These are phyloP conservation scores for Dactylellina leptospora DNA, from an alignment of 2,329 filamentous ascomycete genomes.

Conservation along the genomic window DNA sequence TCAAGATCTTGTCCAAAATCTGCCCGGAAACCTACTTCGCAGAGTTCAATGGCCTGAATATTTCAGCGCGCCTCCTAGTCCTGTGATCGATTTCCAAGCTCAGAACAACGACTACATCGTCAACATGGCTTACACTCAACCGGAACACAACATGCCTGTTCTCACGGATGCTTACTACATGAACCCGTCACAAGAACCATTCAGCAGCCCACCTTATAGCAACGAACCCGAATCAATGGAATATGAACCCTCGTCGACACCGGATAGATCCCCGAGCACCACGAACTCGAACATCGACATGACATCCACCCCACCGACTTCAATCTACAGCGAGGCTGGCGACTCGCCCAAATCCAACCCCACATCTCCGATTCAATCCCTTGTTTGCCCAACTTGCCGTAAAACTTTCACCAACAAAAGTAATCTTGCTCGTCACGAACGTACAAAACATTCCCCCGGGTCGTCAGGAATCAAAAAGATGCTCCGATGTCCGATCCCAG, in stretches of 20 bases:
- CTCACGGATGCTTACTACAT: slow-evolving; percentile 30
- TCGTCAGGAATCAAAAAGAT: slow-evolving; percentile 25
- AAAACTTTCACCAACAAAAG: slow-evolving; percentile 50
- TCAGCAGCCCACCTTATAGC: slow-evolving; percentile 14
- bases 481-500: slow-evolving; percentile 40
- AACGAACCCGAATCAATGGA: slow-evolving; percentile 29
- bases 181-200: background rate
- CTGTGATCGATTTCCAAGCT: background rate
- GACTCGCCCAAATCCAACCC: slow-evolving; percentile 40
- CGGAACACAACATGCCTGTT: slow-evolving; percentile 12
- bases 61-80: slow-evolving; percentile 9
- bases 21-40: slow-evolving; percentile 31
- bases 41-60: slow-evolving; percentile 46
- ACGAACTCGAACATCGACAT: slow-evolving; percentile 9
- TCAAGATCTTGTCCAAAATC: slow-evolving; percentile 25
- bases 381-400: slow-evolving; percentile 38
- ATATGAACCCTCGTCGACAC: slow-evolving; percentile 34
- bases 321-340: slow-evolving; percentile 36
- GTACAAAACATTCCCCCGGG: slow-evolving; percentile 36
- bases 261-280: slow-evolving; percentile 24
- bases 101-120: slow-evolving; percentile 15
- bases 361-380: slow-evolving; percentile 22
- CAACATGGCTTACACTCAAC: slow-evolving; percentile 14
- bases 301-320: slow-evolving; percentile 22
- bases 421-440: slow-evolving; percentile 45